A percentile compares a stretch with the other conserved stretches of the same genome.
Conservation (phyloP, 2,329 filamentous ascomycete species). For the Colletotrichum magnum region DNA sequence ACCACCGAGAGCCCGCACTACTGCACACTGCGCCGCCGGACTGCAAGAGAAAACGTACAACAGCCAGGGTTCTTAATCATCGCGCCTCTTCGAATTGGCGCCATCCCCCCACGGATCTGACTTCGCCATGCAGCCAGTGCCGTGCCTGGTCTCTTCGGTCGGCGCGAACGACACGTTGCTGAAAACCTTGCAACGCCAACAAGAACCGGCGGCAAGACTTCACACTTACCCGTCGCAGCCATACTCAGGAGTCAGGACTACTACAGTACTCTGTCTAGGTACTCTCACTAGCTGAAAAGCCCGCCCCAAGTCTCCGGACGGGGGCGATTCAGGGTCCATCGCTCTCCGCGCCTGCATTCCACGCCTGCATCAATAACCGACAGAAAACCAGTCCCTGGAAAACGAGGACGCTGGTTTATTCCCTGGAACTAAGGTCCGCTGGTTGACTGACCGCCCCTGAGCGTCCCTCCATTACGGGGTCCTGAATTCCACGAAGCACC, state of each 20-base stretch:
- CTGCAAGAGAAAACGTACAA: no score
- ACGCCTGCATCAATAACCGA: conserved; percentile 18
- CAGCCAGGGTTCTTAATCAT: no score
- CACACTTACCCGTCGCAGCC: conserved; percentile 1
- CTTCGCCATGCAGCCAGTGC: neutral
- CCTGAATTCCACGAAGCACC: conserved; percentile 3
- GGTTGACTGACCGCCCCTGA: conserved; percentile 26
- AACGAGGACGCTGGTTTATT: neutral
- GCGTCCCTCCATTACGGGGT: conserved; percentile 26
- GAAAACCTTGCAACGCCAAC: neutral
- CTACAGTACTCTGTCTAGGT: no score
- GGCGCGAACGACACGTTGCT: neutral
- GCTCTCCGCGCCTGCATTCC: conserved; percentile 1
- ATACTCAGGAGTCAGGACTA: neutral
- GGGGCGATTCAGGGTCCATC: conserved; percentile 29
- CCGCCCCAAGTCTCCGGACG: neutral
- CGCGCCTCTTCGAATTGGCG: no score
- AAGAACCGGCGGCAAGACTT: neutral
- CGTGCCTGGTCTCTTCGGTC: neutral
- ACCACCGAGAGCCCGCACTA: no score
- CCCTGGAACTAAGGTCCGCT: neutral
- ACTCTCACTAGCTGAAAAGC: neutral
- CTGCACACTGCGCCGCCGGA: no score
- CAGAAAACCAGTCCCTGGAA: conserved; percentile 18
- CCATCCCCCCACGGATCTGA: neutral